phyloP scores from a whole-genome alignment of 257 asterid species.

The Nyctanthes arbortristis region DNA sequence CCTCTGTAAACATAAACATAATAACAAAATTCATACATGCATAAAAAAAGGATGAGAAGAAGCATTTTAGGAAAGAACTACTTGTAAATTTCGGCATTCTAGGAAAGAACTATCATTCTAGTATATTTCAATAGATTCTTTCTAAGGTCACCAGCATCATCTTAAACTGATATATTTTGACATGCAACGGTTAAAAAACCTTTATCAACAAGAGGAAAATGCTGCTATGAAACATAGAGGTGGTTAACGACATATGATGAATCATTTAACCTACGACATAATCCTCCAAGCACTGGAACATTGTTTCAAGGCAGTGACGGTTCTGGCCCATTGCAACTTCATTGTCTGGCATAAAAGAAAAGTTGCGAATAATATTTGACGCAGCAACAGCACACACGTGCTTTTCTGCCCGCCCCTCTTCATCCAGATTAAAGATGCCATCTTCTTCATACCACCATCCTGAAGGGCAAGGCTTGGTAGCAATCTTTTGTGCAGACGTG shows the following conservation, averaged over 20 bases:
- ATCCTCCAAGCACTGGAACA: conserved; percentile 91
- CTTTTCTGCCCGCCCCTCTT: conserved; percentile 90
- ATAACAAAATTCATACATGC: not conserved
- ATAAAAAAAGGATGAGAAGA: not conserved
- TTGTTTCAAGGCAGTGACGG: conserved; percentile 91
- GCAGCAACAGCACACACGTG: conserved; percentile 95
- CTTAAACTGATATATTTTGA: not conserved
- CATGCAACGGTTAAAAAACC: not conserved
- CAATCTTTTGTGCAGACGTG: conserved; percentile 49
- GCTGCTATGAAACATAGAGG: not conserved
- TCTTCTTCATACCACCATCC: conserved; percentile 99
- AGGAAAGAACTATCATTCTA: not conserved
- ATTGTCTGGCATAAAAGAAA: conserved; percentile 97
- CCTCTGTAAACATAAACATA: conserved; percentile 69
- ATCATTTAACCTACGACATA: conserved; percentile 69
- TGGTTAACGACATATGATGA: not conserved
- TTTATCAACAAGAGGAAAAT: not conserved
- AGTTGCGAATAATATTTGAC: conserved; percentile 87
- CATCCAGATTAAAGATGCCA: conserved; percentile 88
- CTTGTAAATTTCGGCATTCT: no score
- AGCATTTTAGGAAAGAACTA: not conserved
- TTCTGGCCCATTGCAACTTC: conserved; percentile 93
- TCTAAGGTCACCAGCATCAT: not conserved
- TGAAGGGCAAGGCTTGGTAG: conserved; percentile 54
- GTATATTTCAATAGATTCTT: not conserved